Conservation (phyloP, 169 alveolate genomes). For the Theileria annulata region DNA sequence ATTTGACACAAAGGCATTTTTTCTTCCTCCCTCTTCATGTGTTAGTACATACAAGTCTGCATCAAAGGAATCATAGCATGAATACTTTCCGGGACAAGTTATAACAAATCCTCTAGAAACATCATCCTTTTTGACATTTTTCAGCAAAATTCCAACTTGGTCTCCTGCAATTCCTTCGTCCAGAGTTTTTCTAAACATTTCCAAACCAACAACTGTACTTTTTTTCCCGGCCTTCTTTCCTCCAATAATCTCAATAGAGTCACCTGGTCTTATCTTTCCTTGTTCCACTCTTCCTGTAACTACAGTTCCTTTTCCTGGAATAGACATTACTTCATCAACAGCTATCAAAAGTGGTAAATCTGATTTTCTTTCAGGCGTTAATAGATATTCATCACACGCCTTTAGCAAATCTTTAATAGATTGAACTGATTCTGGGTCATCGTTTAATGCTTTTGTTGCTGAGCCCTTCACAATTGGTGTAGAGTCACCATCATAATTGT, state of each 20-base stretch:
- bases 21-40: conserved; percentile 95
- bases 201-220: conserved; percentile 85
- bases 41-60: conserved; percentile 89
- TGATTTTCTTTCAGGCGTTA: conserved; percentile 80
- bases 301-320: conserved; percentile 92
- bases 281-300: conserved; percentile 94
- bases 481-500: conserved; percentile 89
- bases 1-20: conserved; percentile 91
- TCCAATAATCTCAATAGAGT: conserved; percentile 90
- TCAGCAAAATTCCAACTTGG: conserved; percentile 90
- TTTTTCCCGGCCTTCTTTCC: conserved; percentile 74
- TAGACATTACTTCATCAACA: conserved; percentile 83
- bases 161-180: conserved; percentile 94
- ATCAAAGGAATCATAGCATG: conserved; percentile 84
- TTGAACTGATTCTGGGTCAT: conserved; percentile 71
- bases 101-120: conserved; percentile 87
- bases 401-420: conserved; percentile 81
- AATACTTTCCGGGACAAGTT: conserved; percentile 83
- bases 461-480: conserved; percentile 90
- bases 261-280: conserved; percentile 88
- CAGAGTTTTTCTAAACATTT: conserved; percentile 90
- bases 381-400: conserved; percentile 85
- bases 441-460: conserved; percentile 87
- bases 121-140: conserved; percentile 88
- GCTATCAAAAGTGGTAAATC: conserved; percentile 89